phyloP scores from a whole-genome alignment of 352 stramenopile species.

The Globisporangium paroecandrum region DNA sequence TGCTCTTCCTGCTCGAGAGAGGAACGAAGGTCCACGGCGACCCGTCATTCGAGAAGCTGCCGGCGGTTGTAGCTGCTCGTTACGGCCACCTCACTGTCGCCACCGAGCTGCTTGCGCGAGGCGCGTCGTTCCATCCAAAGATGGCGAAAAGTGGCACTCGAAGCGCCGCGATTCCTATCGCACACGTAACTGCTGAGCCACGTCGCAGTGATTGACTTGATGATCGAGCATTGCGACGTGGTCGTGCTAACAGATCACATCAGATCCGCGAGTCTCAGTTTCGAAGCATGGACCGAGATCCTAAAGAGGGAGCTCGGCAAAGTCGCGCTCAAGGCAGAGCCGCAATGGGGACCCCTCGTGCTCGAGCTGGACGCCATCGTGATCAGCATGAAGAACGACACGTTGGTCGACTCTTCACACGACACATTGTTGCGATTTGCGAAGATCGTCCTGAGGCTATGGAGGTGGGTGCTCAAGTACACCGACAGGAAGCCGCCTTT shows the following conservation, averaged over 20 bases:
- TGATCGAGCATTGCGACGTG: not conserved
- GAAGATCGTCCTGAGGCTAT: not conserved
- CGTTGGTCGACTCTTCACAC: not conserved
- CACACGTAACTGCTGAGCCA: not conserved
- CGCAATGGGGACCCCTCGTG: not conserved
- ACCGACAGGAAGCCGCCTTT: not conserved
- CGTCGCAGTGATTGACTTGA: not conserved
- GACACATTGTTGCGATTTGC: not conserved
- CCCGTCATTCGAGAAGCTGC: not conserved
- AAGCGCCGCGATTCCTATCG: not conserved
- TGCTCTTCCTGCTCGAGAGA: not conserved
- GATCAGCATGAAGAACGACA: not conserved
- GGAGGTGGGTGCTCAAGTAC: not conserved
- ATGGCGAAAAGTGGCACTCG: not conserved
- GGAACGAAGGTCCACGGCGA: not conserved
- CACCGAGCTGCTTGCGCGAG: not conserved
- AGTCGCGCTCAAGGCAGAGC: not conserved
- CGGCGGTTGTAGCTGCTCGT: not conserved
- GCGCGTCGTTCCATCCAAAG: not conserved
- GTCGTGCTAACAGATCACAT: not conserved
- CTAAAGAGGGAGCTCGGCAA: not conserved
- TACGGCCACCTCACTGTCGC: not conserved
- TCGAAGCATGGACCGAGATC: not conserved
- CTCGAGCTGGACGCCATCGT: not conserved
- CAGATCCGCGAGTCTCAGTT: not conserved